phyloP scores from a whole-genome alignment of 2,329 filamentous ascomycete species.

The Xylaria sp. region DNA sequence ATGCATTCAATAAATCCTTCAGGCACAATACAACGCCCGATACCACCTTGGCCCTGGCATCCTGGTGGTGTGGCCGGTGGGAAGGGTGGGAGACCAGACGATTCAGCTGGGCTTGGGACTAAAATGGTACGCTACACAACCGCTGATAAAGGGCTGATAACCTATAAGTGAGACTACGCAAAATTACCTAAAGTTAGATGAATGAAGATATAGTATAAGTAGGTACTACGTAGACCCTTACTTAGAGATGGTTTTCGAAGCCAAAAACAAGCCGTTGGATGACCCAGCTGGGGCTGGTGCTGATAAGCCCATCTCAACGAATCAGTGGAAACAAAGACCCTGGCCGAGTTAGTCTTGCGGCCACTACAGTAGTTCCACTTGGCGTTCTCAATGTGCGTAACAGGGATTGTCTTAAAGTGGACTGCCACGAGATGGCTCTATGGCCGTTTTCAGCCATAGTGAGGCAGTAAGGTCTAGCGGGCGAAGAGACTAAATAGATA shows the following conservation, averaged over 20 bases:
- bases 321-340: not conserved
- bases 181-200: not conserved
- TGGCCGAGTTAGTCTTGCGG: slow-evolving; percentile 16
- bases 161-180: not conserved
- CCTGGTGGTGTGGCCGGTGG: slow-evolving; percentile 18
- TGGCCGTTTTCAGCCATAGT: slow-evolving; percentile 1
- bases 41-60: slow-evolving; percentile 21
- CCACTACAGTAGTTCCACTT: slow-evolving; percentile 30
- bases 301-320: slow-evolving; percentile 20
- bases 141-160: slow-evolving; percentile 7
- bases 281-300: slow-evolving; percentile 1
- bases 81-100: slow-evolving; percentile 4
- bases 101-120: slow-evolving; percentile 23
- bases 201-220: not conserved
- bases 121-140: slow-evolving; percentile 7
- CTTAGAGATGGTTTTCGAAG: not conserved
- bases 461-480: not conserved
- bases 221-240: not conserved
- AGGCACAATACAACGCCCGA: slow-evolving; percentile 30
- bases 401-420: slow-evolving; percentile 25
- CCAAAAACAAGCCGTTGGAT: not conserved
- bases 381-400: slow-evolving; percentile 23
- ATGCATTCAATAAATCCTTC: slow-evolving; percentile 33
- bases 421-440: slow-evolving; percentile 26
- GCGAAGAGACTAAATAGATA: slow-evolving; percentile 25